These are phyloP conservation scores for Neohortaea acidophila DNA, from an alignment of 495 filamentous ascomycete species.

Conservation along the genomic window DNA sequence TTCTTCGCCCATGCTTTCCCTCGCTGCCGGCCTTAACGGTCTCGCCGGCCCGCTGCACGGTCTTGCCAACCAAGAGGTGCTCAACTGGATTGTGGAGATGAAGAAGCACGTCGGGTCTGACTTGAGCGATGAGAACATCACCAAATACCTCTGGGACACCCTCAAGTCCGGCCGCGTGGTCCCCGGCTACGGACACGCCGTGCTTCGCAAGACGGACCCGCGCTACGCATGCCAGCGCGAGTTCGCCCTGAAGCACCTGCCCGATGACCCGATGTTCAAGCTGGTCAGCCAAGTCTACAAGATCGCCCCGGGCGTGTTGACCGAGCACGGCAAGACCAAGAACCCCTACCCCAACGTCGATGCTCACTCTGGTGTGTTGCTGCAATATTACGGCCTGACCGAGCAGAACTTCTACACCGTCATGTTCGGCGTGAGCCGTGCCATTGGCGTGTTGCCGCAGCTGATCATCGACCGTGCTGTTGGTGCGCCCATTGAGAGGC, in stretches of 20 bases:
- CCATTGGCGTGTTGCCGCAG: conserved; percentile 94
- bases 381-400: conserved; percentile 97
- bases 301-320: conserved; percentile 93
- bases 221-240: conserved; percentile 95
- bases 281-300: conserved; percentile 99
- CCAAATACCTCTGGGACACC: conserved; percentile 93
- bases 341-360: conserved; percentile 69
- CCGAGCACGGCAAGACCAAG: conserved; percentile 99
- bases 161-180: conserved; percentile 91
- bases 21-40: conserved; percentile 92
- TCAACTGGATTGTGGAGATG: conserved; percentile 98
- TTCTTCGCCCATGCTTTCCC: conserved; percentile 91
- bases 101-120: conserved; percentile 89
- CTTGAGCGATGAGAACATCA: conserved; percentile 87
- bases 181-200: conserved; percentile 94
- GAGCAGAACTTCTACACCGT: conserved; percentile 99
- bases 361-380: conserved; percentile 86
- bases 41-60: conserved; percentile 96
- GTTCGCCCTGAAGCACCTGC: conserved; percentile 83
- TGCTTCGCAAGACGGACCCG: conserved; percentile 97
- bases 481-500: conserved; percentile 69
- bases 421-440: conserved; percentile 94
- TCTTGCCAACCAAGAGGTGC: conserved; percentile 97
- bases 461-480: conserved; percentile 98
- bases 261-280: conserved; percentile 97